Evolutionary conservation across 192 early-diverging fungal species (phyloP).

Genomic region (Obelidium mucronatum): DNA sequence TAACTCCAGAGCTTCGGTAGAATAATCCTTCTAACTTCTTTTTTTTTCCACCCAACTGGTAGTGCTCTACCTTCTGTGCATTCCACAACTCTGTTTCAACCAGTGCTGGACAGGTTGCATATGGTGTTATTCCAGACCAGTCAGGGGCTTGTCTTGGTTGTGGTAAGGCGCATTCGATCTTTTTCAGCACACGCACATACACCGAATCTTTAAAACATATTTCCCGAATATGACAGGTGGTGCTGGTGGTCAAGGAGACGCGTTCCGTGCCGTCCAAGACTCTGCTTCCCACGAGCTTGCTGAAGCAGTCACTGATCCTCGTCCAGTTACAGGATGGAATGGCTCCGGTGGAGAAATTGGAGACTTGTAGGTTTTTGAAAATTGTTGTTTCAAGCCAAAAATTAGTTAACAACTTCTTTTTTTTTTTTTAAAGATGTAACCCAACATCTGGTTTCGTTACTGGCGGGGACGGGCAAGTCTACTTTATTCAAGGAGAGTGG

Average conservation of each 20-base stretch:
- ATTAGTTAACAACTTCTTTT: no score
- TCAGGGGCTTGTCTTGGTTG: not conserved
- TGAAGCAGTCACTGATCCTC: conserved; percentile 8
- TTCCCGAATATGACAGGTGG: not conserved
- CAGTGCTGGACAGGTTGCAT: not conserved
- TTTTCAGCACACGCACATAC: no score
- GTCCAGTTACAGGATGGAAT: not conserved
- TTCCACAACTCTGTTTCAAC: not conserved
- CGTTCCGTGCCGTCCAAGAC: not conserved
- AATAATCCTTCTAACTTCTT: not conserved
- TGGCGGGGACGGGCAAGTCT: conserved; percentile 3
- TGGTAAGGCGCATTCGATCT: not conserved
- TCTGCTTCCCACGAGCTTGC: not conserved
- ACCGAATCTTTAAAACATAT: no score
- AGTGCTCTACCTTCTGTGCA: not conserved
- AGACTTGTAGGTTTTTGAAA: not conserved
- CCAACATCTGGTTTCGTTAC: not conserved
- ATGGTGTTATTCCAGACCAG: conserved; percentile 12
- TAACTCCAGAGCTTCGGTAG: not conserved
- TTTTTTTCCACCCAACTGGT: no score
- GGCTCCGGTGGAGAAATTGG: not conserved
- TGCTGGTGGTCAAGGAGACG: not conserved
- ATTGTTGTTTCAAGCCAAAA: no score
- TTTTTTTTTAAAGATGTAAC: no score
- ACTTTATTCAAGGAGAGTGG: conserved; percentile 12